Evolutionary conservation across 441 rosid genomes (phyloP).

Genomic region (Populus hybrid): DNA sequence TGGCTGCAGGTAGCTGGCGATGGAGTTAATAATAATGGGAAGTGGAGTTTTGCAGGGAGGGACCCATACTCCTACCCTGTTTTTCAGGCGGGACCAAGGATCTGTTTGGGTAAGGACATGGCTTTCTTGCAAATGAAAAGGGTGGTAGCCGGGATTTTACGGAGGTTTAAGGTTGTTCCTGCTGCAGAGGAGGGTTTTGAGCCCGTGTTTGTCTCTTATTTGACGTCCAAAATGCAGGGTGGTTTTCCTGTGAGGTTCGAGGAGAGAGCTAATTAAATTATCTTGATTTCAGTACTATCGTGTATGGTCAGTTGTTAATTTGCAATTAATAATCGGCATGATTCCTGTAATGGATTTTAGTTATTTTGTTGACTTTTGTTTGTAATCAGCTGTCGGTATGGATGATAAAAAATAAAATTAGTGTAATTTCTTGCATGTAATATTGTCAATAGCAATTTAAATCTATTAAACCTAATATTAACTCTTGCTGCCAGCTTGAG

Average conservation of each 20-base stretch:
- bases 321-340: neutral
- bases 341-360: neutral
- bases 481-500: neutral
- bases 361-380: neutral
- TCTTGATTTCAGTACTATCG: neutral
- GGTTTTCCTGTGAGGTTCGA: constrained; percentile 38
- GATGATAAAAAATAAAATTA: no score
- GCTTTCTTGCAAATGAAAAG: constrained; percentile 64
- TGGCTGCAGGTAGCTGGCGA: constrained; percentile 36
- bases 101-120: constrained; percentile 64
- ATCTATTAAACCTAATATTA: neutral
- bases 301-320: neutral
- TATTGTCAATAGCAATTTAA: no score
- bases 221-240: constrained; percentile 41
- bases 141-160: constrained; percentile 35
- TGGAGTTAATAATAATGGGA: neutral
- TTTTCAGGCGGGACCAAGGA: constrained; percentile 61
- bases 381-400: no score
- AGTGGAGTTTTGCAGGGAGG: constrained; percentile 37
- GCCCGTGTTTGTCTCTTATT: constrained; percentile 28
- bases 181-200: constrained; percentile 22
- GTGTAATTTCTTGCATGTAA: neutral
- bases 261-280: constrained; percentile 16
- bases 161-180: constrained; percentile 41
- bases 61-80: constrained; percentile 47